A percentile compares a stretch with the other conserved stretches of the same genome.
Evolutionary conservation across 495 filamentous ascomycete genomes (phyloP).

Genomic region (Penicillium simplicissimum): DNA sequence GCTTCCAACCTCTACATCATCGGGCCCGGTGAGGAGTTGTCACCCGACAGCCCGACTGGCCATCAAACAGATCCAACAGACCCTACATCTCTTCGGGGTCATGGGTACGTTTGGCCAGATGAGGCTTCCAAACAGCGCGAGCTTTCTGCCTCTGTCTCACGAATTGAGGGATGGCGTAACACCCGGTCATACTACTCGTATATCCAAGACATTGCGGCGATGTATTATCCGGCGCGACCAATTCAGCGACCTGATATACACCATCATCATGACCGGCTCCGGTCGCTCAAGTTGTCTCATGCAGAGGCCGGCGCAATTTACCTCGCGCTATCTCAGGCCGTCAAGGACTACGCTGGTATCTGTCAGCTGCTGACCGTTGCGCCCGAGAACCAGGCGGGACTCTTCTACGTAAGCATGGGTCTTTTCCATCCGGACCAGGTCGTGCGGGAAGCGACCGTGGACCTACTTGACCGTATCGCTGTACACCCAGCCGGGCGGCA

Average conservation of each 20-base stretch:
- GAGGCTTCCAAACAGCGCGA: constrained; percentile 78
- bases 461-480: constrained; percentile 78
- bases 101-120: constrained; percentile 94
- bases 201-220: constrained; percentile 72
- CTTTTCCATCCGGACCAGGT: constrained; percentile 87
- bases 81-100: constrained; percentile 67
- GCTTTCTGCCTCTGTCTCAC: constrained; percentile 81
- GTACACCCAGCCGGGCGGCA: constrained; percentile 88
- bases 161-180: constrained; percentile 95
- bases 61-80: constrained; percentile 46
- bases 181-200: constrained; percentile 94
- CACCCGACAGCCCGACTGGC: constrained; percentile 51
- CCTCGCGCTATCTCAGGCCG: constrained; percentile 69
- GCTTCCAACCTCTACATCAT: constrained; percentile 88
- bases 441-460: constrained; percentile 74
- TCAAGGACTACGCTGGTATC: constrained; percentile 83
- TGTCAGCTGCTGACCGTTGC: constrained; percentile 84
- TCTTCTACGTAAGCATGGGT: constrained; percentile 90
- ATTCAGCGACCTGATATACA: constrained; percentile 83
- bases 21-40: constrained; percentile 52
- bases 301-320: constrained; percentile 77
- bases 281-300: constrained; percentile 70
- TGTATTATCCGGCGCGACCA: constrained; percentile 59
- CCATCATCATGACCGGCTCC: constrained; percentile 88
- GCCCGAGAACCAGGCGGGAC: constrained; percentile 81